A percentile compares a stretch with the other conserved stretches of the same genome.
phyloP scores from a whole-genome alignment of 2,329 filamentous ascomycete species.

The Alternaria rosae region DNA sequence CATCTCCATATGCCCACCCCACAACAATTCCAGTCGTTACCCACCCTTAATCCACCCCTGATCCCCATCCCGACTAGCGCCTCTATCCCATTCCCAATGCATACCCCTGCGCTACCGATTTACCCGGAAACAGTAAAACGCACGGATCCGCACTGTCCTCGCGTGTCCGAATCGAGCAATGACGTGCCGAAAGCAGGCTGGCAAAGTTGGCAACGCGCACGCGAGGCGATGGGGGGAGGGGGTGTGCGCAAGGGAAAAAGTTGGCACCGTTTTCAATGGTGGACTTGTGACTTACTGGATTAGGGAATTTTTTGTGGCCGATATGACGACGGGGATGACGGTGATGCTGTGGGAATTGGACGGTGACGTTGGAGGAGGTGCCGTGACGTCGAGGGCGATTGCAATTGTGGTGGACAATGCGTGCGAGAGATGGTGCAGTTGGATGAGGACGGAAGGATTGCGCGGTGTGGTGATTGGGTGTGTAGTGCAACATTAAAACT shows the following conservation, averaged over 20 bases:
- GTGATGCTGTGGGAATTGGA: too few relatives aligned
- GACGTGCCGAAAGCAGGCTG: not conserved
- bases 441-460: not conserved
- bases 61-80: too few relatives aligned
- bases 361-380: not conserved
- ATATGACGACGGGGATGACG: not conserved
- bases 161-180: not conserved
- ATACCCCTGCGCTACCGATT: not conserved
- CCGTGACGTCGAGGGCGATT: not conserved
- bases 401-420: not conserved
- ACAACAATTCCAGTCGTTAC: not conserved
- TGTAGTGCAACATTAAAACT: not conserved
- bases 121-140: not conserved
- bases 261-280: slow-evolving; percentile 8
- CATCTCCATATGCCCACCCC: not conserved
- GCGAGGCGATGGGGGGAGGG: not conserved
- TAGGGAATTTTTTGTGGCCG: too few relatives aligned
- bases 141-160: not conserved
- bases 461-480: not conserved
- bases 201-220: slow-evolving; percentile 8
- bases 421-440: not conserved
- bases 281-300: not conserved
- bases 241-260: slow-evolving; percentile 3
- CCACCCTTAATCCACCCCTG: not conserved
- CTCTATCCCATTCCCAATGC: not conserved